These are phyloP conservation scores for Phialocephala subalpina DNA, from an alignment of 2,329 filamentous ascomycete species.

Conservation along the genomic window DNA sequence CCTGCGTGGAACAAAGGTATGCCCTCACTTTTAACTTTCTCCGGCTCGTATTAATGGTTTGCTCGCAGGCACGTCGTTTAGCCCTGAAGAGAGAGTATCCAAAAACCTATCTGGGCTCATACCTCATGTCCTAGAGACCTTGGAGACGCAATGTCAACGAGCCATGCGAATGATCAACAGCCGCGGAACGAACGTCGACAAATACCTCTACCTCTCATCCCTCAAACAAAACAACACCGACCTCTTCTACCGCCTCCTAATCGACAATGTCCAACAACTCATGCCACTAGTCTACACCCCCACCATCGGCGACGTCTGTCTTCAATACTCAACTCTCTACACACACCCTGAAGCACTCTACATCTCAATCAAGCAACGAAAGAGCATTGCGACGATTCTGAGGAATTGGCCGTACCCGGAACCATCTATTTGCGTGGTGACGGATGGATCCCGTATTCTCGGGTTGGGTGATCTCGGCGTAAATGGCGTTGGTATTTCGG, in stretches of 20 bases:
- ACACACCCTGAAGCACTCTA: constrained; percentile 95
- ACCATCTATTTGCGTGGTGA: constrained; percentile 96
- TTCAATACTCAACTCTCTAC: constrained; percentile 96
- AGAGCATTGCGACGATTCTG: constrained; percentile 87
- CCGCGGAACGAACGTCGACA: constrained; percentile 76
- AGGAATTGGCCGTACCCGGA: constrained; percentile 90
- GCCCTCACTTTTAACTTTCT: constrained; percentile 32
- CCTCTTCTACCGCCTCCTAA: constrained; percentile 83
- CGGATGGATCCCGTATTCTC: constrained; percentile 91
- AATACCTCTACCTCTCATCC: constrained; percentile 82
- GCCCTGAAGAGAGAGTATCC: constrained; percentile 66
- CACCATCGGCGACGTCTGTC: constrained; percentile 93
- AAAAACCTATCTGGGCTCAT: constrained; percentile 73
- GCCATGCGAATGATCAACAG: constrained; percentile 79
- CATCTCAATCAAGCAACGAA: constrained; percentile 93
- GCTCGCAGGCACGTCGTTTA: constrained; percentile 66
- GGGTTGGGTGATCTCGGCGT: constrained; percentile 95
- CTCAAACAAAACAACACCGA: constrained; percentile 80
- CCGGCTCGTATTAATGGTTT: background rate
- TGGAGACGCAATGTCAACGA: constrained; percentile 67
- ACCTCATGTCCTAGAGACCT: constrained; percentile 68
- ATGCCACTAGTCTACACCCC: constrained; percentile 89
- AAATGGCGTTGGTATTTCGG: constrained; percentile 97
- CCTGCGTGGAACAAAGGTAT: constrained; percentile 73
- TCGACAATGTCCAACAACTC: constrained; percentile 78